Evolutionary conservation across 176 grass and related monocot species (phyloP).

Genomic region (Elymus sibiricus): DNA sequence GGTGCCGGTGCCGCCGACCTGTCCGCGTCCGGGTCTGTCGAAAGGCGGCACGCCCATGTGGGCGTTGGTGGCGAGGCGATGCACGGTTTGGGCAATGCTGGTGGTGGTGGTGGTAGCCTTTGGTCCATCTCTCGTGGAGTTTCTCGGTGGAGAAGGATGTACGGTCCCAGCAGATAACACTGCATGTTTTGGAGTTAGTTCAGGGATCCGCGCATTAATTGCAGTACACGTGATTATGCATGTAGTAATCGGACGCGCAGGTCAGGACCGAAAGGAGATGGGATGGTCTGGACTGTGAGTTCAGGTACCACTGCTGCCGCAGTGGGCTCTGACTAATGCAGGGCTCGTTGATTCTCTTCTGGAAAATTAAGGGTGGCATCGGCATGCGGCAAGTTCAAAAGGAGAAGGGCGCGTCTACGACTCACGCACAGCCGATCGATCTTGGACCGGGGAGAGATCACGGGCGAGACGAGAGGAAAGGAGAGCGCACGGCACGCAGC

Average conservation of each 20-base stretch:
- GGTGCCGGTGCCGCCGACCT: not conserved
- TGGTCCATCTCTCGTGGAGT: not conserved
- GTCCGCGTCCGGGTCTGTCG: not conserved
- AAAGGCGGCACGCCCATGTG: conserved; percentile 30
- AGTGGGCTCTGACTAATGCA: not conserved
- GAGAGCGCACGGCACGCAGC: too few relatives aligned
- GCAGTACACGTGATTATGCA: not conserved
- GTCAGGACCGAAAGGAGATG: too few relatives aligned
- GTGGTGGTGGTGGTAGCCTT: not conserved
- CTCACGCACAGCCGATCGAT: too few relatives aligned
- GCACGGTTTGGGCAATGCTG: not conserved
- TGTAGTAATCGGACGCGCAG: too few relatives aligned
- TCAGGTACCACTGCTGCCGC: too few relatives aligned
- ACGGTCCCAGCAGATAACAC: not conserved
- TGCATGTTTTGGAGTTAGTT: not conserved
- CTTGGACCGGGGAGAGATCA: too few relatives aligned
- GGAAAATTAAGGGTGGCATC: not conserved
- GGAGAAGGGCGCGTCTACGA: too few relatives aligned
- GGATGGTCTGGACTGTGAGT: too few relatives aligned
- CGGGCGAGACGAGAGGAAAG: too few relatives aligned
- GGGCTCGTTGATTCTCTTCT: not conserved
- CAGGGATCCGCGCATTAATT: not conserved
- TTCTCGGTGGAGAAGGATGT: not conserved
- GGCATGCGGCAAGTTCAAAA: not conserved
- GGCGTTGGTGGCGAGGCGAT: not conserved